phyloP scores from a whole-genome alignment of 2,329 filamentous ascomycete genomes.

The Colletotrichum sp. region DNA sequence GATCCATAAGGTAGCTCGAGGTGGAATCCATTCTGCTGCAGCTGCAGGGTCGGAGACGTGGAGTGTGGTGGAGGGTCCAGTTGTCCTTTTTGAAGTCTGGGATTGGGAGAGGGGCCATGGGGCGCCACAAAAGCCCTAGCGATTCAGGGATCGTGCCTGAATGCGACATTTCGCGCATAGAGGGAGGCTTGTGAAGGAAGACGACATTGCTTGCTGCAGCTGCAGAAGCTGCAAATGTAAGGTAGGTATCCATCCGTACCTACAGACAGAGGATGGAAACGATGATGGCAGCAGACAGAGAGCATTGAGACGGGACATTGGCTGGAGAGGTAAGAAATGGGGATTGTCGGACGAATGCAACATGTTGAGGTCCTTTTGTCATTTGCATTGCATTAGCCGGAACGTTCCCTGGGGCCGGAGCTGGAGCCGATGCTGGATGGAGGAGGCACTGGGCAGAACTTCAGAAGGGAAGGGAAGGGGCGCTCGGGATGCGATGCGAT shows the following conservation, averaged over 20 bases:
- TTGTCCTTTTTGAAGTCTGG: not conserved
- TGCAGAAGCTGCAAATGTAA: not conserved
- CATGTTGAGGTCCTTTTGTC: constrained; percentile 6
- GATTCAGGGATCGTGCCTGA: constrained; percentile 8
- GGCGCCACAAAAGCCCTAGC: not conserved
- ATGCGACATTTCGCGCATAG: constrained; percentile 9
- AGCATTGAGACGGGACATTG: not conserved
- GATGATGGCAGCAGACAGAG: not conserved
- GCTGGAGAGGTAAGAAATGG: not conserved
- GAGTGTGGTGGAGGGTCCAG: not conserved
- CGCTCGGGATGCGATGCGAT: not conserved
- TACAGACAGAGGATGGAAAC: not conserved
- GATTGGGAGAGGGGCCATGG: not conserved
- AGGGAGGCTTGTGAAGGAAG: not conserved
- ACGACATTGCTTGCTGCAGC: not conserved
- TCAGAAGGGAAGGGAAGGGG: not conserved
- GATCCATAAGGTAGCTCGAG: not conserved
- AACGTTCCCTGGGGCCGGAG: constrained; percentile 4
- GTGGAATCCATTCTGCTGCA: not conserved
- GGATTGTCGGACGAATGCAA: not conserved
- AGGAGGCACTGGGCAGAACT: not conserved
- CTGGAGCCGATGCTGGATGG: not conserved
- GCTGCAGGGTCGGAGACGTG: constrained; percentile 5
- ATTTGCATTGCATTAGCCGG: constrained; percentile 22
- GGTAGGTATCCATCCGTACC: not conserved